phyloP scores from a whole-genome alignment of 2,329 filamentous ascomycete species.

The Verticillium isaacii region DNA sequence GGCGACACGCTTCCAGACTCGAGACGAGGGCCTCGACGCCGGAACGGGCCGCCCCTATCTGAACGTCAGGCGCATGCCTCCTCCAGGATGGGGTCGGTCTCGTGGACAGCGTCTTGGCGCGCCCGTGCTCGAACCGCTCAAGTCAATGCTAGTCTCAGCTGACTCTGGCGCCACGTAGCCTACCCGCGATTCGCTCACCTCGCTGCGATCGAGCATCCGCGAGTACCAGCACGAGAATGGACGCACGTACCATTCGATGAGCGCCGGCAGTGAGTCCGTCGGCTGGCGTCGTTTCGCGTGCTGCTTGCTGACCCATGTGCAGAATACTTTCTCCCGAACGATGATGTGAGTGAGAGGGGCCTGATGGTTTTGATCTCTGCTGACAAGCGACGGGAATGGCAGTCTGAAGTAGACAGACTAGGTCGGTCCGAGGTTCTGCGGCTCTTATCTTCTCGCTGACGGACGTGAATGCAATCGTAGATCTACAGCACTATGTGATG shows the following conservation, averaged over 20 bases:
- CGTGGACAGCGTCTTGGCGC: neutral
- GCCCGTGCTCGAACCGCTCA: neutral
- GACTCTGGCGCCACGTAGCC: neutral
- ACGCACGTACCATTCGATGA: constrained; percentile 14
- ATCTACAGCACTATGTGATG: constrained; percentile 31
- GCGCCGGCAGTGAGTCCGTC: constrained; percentile 17
- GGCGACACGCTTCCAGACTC: too few species aligned
- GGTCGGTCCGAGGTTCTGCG: neutral
- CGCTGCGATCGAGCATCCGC: constrained; percentile 8
- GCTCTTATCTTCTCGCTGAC: too few species aligned
- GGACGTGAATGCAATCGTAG: constrained; percentile 7
- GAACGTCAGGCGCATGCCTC: neutral
- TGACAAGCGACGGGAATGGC: neutral
- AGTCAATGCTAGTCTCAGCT: neutral
- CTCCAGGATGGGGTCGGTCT: neutral
- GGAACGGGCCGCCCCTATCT: neutral
- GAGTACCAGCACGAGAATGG: constrained; percentile 11
- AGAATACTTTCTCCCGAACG: constrained; percentile 22
- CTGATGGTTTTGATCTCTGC: constrained; percentile 8
- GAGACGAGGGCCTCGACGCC: neutral
- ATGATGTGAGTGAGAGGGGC: constrained; percentile 22
- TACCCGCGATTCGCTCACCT: constrained; percentile 1
- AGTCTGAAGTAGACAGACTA: neutral
- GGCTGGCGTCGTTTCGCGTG: neutral
- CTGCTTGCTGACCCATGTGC: neutral